phyloP scores from a whole-genome alignment of 768 basidiomycete species.

The Asterophora lycoperdoides region DNA sequence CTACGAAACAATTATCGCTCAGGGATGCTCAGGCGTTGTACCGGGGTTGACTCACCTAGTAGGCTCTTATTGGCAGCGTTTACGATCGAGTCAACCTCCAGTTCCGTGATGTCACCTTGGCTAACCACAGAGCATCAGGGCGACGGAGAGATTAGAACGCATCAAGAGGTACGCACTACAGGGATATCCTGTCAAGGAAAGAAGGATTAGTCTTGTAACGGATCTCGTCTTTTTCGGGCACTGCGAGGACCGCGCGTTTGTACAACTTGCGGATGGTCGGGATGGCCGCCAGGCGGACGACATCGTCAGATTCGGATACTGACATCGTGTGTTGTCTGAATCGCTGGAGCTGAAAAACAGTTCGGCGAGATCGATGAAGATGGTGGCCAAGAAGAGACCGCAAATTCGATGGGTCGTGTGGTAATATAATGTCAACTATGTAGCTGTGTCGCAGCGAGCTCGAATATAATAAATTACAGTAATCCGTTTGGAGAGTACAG shows the following conservation, averaged over 20 bases:
- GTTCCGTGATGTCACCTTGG: conserved; percentile 73
- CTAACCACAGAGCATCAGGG: conserved; percentile 29
- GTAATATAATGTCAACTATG: too few relatives aligned
- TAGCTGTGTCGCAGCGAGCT: background rate
- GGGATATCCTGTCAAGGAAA: conserved; percentile 57
- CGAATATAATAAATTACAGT: background rate
- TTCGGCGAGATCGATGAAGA: too few relatives aligned
- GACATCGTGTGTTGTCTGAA: conserved; percentile 3
- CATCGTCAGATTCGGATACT: conserved; percentile 2
- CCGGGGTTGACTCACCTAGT: conserved; percentile 43
- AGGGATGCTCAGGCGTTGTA: background rate
- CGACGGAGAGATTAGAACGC: background rate
- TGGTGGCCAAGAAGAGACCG: too few relatives aligned
- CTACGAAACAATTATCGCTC: conserved; percentile 29
- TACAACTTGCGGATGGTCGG: conserved; percentile 56
- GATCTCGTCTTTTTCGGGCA: conserved; percentile 28
- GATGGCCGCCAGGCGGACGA: conserved; percentile 41
- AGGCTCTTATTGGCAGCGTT: conserved; percentile 78
- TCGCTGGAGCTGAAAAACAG: background rate
- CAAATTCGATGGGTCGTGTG: too few relatives aligned
- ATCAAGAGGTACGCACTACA: conserved; percentile 47
- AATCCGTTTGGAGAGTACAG: background rate
- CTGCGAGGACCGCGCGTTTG: conserved; percentile 34
- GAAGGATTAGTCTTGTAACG: conserved; percentile 33
- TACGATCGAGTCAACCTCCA: conserved; percentile 71